phyloP scores from a whole-genome alignment of 345 rosid genomes.

The Erodium maritimum region DNA sequence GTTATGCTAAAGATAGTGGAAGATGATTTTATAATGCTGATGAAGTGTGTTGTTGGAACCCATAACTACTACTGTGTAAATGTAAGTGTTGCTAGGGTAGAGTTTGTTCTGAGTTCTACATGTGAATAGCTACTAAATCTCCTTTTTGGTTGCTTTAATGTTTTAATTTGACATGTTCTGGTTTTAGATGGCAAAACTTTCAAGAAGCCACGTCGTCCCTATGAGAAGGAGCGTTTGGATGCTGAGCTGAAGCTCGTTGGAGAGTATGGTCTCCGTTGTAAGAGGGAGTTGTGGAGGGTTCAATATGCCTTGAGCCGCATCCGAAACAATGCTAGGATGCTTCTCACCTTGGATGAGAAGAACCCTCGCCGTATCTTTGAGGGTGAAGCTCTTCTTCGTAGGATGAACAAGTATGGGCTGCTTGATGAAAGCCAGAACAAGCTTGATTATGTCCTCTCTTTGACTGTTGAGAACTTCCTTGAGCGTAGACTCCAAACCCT shows the following conservation, averaged over 20 bases:
- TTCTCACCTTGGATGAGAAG: slow-evolving; percentile 54
- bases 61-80: no score
- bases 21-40: no score
- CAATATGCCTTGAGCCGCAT: slow-evolving; percentile 48
- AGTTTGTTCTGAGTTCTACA: no score
- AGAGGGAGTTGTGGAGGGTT: slow-evolving; percentile 67
- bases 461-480: slow-evolving; percentile 62
- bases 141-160: no score
- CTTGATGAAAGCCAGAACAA: slow-evolving; percentile 68
- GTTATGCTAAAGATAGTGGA: no score
- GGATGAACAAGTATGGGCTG: slow-evolving; percentile 53
- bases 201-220: slow-evolving; percentile 56
- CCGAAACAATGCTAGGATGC: slow-evolving; percentile 53
- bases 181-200: slow-evolving; percentile 45
- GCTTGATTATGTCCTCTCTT: slow-evolving; percentile 60
- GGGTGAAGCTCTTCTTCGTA: slow-evolving; percentile 49
- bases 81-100: no score
- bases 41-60: no score
- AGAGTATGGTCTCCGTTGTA: slow-evolving; percentile 51
- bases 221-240: slow-evolving; percentile 58
- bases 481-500: slow-evolving; percentile 60
- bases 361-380: slow-evolving; percentile 43
- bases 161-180: background rate
- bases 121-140: no score
- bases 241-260: slow-evolving; percentile 55